Evolutionary conservation across 805 yeast genomes (phyloP).

Genomic region (Pichia nanzhaoensis): DNA sequence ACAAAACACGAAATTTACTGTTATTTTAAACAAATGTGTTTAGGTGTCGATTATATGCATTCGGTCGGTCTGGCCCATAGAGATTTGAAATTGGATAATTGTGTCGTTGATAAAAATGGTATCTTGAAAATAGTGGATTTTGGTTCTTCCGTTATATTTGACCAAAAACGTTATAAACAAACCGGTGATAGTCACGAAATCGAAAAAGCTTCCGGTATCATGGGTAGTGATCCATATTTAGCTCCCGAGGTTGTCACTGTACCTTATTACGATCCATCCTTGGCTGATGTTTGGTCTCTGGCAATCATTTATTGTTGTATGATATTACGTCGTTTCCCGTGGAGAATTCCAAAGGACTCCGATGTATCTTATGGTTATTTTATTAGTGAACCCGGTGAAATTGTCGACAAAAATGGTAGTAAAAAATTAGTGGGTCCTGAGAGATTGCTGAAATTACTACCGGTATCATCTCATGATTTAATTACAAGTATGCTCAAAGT

Average conservation of each 20-base stretch:
- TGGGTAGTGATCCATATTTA: conserved; percentile 93
- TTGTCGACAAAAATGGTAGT: conserved; percentile 23
- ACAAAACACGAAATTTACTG: conserved; percentile 63
- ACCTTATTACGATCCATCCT: conserved; percentile 69
- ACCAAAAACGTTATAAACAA: conserved; percentile 18
- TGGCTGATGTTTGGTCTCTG: conserved; percentile 88
- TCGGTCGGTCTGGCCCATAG: conserved; percentile 84
- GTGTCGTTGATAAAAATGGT: conserved; percentile 74
- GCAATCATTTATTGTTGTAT: conserved; percentile 92
- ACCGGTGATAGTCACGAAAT: conserved; percentile 21
- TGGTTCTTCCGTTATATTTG: conserved; percentile 85
- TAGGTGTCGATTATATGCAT: conserved; percentile 75
- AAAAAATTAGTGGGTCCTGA: conserved; percentile 51
- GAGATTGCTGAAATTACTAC: conserved; percentile 64
- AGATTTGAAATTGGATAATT: conserved; percentile 87
- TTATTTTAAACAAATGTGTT: conserved; percentile 72
- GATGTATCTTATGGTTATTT: conserved; percentile 75
- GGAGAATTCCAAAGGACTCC: conserved; percentile 81
- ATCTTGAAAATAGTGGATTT: conserved; percentile 84
- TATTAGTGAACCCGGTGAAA: conserved; percentile 26
- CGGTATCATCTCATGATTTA: conserved; percentile 54
- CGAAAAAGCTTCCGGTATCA: conserved; percentile 73
- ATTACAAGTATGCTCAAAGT: conserved; percentile 61
- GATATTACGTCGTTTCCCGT: conserved; percentile 82
- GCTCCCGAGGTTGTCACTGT: conserved; percentile 79